phyloP scores from a whole-genome alignment of 352 stramenopile species.

The Phytophthora europaea region DNA sequence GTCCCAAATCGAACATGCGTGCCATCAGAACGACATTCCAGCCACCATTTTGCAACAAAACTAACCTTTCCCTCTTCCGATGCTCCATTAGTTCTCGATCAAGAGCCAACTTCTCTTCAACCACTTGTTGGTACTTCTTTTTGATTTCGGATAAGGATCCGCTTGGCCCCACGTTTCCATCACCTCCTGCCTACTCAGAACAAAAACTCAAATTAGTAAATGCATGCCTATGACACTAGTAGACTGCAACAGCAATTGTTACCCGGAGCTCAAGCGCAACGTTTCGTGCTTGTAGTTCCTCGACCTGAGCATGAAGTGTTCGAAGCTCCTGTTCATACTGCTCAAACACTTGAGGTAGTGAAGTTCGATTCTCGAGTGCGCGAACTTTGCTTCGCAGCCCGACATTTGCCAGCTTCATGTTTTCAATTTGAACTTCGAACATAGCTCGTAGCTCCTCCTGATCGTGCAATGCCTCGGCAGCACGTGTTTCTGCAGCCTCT shows the following conservation, averaged over 20 bases:
- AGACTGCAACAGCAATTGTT: background rate
- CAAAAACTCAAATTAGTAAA: background rate
- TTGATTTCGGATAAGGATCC: constrained; percentile 57
- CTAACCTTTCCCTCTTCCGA: constrained; percentile 68
- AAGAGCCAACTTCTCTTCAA: constrained; percentile 70
- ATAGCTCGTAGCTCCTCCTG: constrained; percentile 60
- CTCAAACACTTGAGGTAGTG: constrained; percentile 65
- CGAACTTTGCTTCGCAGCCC: constrained; percentile 75
- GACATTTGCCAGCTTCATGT: constrained; percentile 78
- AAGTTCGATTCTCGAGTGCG: constrained; percentile 60
- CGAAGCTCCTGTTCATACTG: constrained; percentile 80
- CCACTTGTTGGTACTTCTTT: constrained; percentile 69
- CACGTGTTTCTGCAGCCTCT: constrained; percentile 57
- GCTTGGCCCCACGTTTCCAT: constrained; percentile 12
- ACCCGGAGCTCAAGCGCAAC: constrained; percentile 76
- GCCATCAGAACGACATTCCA: background rate
- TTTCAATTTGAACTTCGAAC: constrained; percentile 81
- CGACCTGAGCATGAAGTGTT: constrained; percentile 58
- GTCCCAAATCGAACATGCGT: background rate
- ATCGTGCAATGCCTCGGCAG: constrained; percentile 56
- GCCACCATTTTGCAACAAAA: background rate
- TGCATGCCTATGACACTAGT: background rate
- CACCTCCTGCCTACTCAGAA: constrained; percentile 15
- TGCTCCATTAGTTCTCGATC: constrained; percentile 65
- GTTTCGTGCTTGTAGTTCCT: constrained; percentile 69